Evolutionary conservation across 1,284 basidiomycete genomes (phyloP).

Genomic region (Omphalotus olearius): DNA sequence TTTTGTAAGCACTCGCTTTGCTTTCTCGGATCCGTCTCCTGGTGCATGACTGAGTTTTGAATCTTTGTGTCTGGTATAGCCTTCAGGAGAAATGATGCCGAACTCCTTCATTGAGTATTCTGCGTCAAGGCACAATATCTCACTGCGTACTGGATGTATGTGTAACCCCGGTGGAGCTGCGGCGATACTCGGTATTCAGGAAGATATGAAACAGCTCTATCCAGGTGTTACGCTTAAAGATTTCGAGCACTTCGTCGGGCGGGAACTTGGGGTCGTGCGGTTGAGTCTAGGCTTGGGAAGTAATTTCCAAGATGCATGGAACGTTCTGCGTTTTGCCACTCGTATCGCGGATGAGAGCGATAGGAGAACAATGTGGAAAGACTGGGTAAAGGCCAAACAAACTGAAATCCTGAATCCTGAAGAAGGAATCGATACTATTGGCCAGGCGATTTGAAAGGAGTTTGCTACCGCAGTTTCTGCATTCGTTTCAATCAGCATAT

Average conservation of each 20-base stretch:
- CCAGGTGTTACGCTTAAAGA: constrained; percentile 52
- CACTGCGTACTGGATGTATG: constrained; percentile 78
- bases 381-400: constrained; percentile 24
- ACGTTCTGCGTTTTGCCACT: constrained; percentile 55
- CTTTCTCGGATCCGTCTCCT: neutral
- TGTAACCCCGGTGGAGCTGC: constrained; percentile 81
- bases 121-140: constrained; percentile 60
- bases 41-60: neutral
- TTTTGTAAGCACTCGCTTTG: constrained; percentile 40
- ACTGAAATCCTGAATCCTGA: too few relatives aligned
- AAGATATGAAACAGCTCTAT: constrained; percentile 62
- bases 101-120: constrained; percentile 68
- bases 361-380: constrained; percentile 41
- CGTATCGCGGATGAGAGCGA: constrained; percentile 40
- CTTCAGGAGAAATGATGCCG: constrained; percentile 59
- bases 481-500: neutral
- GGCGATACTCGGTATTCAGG: constrained; percentile 59
- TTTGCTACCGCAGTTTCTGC: neutral
- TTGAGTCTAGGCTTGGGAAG: constrained; percentile 74
- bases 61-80: constrained; percentile 31
- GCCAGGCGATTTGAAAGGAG: constrained; percentile 22
- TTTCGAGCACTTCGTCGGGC: constrained; percentile 57
- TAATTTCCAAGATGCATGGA: constrained; percentile 71
- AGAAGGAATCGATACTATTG: constrained; percentile 14
- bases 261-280: constrained; percentile 69